Percentiles rank a stretch among this genome's conserved stretches.
Conservation (phyloP, 768 basidiomycete genomes). For the Kwoniella bestiolae region DNA sequence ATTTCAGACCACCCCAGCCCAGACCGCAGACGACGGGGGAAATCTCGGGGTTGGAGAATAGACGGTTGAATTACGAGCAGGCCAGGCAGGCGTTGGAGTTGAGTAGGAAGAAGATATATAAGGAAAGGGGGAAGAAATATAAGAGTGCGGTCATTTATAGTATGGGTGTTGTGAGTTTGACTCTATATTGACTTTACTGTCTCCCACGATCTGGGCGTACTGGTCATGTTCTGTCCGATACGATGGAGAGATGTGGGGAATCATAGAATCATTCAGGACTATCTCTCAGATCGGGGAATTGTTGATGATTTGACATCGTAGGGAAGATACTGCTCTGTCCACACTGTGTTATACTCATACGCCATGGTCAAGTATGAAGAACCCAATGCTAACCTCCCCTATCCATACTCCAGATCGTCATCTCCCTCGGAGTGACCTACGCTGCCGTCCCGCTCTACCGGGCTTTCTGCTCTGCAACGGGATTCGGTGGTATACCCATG, state of each 20-base stretch:
- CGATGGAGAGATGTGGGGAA: too few species aligned
- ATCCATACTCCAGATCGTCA: conserved; percentile 66
- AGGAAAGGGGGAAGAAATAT: conserved; percentile 37
- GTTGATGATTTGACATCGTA: too few species aligned
- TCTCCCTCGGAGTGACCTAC: conserved; percentile 84
- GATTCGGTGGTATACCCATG: conserved; percentile 92
- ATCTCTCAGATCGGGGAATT: too few species aligned
- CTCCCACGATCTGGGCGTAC: too few species aligned
- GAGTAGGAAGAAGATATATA: conserved; percentile 42
- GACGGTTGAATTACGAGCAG: conserved; percentile 13
- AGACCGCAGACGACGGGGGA: conserved; percentile 3
- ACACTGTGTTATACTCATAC: too few species aligned
- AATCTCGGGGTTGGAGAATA: conserved; percentile 11
- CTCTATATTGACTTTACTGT: too few species aligned
- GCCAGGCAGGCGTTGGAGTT: conserved; percentile 38
- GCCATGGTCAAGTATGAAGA: too few species aligned
- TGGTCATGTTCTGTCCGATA: too few species aligned
- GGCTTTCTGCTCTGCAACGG: conserved; percentile 97
- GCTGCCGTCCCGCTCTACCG: conserved; percentile 96
- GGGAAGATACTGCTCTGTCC: too few species aligned
- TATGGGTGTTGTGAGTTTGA: conserved; percentile 43
- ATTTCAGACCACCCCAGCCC: background rate
- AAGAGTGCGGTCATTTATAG: conserved; percentile 42
- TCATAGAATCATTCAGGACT: too few species aligned
- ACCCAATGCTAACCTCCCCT: too few species aligned